These are phyloP conservation scores for Schwanniomyces yamadae DNA, from an alignment of 805 yeast species.

Conservation along the genomic window DNA sequence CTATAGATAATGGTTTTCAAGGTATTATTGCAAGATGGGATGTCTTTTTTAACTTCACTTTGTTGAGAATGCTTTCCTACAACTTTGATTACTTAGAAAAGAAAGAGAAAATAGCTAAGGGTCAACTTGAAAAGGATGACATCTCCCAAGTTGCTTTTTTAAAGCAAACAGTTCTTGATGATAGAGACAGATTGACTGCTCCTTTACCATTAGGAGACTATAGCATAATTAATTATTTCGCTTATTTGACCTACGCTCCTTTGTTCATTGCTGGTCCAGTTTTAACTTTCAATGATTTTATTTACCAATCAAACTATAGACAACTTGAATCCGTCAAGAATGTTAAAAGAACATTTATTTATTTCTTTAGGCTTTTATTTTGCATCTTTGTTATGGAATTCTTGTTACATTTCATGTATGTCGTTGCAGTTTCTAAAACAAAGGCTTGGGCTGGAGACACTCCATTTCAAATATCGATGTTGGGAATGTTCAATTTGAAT, in stretches of 20 bases:
- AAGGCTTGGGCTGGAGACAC: constrained; percentile 88
- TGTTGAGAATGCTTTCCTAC: constrained; percentile 80
- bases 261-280: constrained; percentile 94
- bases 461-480: constrained; percentile 92
- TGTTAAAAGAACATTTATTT: constrained; percentile 50
- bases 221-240: constrained; percentile 60
- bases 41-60: constrained; percentile 87
- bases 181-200: constrained; percentile 62
- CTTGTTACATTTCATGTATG: constrained; percentile 82
- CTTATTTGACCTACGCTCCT: constrained; percentile 84
- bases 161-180: constrained; percentile 37
- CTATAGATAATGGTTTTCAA: constrained; percentile 58
- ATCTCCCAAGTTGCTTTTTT: constrained; percentile 7
- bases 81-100: constrained; percentile 70
- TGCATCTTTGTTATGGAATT: constrained; percentile 89
- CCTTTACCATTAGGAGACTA: constrained; percentile 64
- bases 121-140: constrained; percentile 8
- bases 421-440: constrained; percentile 87
- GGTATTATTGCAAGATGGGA: constrained; percentile 94
- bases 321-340: constrained; percentile 56
- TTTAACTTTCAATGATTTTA: constrained; percentile 85
- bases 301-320: constrained; percentile 64
- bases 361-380: constrained; percentile 65
- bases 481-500: constrained; percentile 85
- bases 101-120: constrained; percentile 10